Evolutionary conservation across 208 protist species (phyloP).

Genomic region (Angomonas desouzai): DNA sequence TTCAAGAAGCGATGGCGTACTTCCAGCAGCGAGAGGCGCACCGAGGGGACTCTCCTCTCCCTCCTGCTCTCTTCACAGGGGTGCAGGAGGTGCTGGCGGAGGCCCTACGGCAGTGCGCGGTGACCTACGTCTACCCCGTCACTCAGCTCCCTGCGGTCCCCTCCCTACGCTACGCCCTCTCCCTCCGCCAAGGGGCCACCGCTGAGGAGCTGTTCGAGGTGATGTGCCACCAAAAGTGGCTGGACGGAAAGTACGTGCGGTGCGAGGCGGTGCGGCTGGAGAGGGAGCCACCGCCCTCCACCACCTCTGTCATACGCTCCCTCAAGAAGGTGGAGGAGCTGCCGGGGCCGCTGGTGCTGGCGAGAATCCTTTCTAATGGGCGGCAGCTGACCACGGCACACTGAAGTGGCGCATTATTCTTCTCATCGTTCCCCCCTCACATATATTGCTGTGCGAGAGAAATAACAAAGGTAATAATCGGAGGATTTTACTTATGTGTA

Average conservation of each 20-base stretch:
- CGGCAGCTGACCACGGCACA: constrained; percentile 37
- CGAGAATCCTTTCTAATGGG: constrained; percentile 77
- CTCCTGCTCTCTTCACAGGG: constrained; percentile 47
- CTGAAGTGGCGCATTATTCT: background rate
- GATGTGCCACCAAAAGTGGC: constrained; percentile 43
- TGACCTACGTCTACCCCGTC: constrained; percentile 60
- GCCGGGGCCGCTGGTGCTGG: constrained; percentile 47
- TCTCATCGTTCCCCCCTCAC: background rate
- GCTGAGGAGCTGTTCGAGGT: constrained; percentile 69
- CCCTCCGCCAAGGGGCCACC: constrained; percentile 62
- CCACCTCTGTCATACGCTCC: constrained; percentile 10
- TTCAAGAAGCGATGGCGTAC: constrained; percentile 29
- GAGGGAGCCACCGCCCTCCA: background rate
- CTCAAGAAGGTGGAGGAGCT: constrained; percentile 59
- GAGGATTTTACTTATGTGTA: too few relatives aligned
- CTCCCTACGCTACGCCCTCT: constrained; percentile 70
- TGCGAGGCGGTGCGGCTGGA: constrained; percentile 50
- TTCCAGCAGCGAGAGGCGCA: constrained; percentile 13
- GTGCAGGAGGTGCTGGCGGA: constrained; percentile 77
- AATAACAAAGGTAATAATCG: background rate
- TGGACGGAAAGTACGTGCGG: constrained; percentile 84
- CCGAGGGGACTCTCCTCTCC: background rate
- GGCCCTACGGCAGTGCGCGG: constrained; percentile 55
- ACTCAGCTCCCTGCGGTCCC: constrained; percentile 38
- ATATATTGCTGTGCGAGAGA: background rate